Base-by-base conservation (phyloP, 192 early-diverging fungal species). In the Paraglomus brasilianum region DNA sequence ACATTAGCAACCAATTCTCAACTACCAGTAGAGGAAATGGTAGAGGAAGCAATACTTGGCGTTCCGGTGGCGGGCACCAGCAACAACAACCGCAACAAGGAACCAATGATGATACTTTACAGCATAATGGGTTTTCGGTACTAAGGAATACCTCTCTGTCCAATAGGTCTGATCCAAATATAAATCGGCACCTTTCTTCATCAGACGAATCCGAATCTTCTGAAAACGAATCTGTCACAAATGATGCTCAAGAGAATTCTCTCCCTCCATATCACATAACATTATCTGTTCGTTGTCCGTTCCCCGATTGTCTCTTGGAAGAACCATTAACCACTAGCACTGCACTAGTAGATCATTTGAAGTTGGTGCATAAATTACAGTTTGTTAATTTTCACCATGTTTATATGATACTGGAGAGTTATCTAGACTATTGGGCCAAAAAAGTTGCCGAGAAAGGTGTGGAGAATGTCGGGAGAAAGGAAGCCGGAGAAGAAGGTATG, bases 381-480 rank as follows among this genome's bases (percentile, higher is more conserved):
- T 87, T 95, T 68, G 84, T 83, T 69, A 86, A 91, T 60, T 74
- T 92, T 14, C 84, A 87, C 63, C 92, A 92, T 62, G 89, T 92
- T 81, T 85, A 88, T 62, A 87, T 93, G 65, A 81, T 85, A 3
- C 65, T 93, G 47, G 89, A 95, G 59, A 73, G 78, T 22, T 95
- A 95, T 74, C 71, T 95, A 21, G 79, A 80, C 43, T 82, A 85
- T 53, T 95, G 90, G 89, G 87, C 91, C 6, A 75, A 81, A 43
- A 74, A 77, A 50, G 66, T 90, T 8, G 70, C 69, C 7, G 58
- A 56, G 48, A 70, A 83, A 0, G 74, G 66, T 13, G 46, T 78
- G 1, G 59, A 76, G 47, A 74, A 74, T 4, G 72, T 74, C 52
- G 81, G 70, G 13, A 51, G 65, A 1, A 58, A 57, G 30, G 75